Evolutionary conservation across 2,329 filamentous ascomycete genomes (phyloP).

Genomic region (Taxawa tesnikishii): DNA sequence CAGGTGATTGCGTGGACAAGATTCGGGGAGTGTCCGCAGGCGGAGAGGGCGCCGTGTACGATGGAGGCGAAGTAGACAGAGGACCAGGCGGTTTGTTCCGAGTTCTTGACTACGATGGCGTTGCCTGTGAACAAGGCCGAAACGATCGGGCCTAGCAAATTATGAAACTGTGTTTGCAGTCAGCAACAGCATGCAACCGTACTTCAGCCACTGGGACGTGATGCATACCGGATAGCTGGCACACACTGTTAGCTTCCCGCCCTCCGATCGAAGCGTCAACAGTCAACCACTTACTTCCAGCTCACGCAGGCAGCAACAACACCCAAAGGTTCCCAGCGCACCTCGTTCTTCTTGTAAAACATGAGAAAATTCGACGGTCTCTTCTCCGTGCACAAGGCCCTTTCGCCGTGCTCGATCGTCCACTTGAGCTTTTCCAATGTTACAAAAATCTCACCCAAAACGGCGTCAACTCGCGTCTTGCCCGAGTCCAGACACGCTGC

Average conservation of each 20-base stretch:
- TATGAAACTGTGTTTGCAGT: slow-evolving; percentile 55
- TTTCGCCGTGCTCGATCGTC: slow-evolving; percentile 85
- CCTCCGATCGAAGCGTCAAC: not conserved
- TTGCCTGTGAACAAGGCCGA: slow-evolving; percentile 86
- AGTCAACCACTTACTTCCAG: slow-evolving; percentile 63
- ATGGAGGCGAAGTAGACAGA: slow-evolving; percentile 71
- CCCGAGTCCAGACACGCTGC: slow-evolving; percentile 86
- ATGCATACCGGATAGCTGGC: slow-evolving; percentile 30
- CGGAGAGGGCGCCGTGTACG: slow-evolving; percentile 63
- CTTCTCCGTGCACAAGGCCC: slow-evolving; percentile 56
- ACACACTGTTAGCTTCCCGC: slow-evolving; percentile 1
- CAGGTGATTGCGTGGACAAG: slow-evolving; percentile 78
- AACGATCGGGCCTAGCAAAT: slow-evolving; percentile 82
- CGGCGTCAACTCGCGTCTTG: slow-evolving; percentile 91
- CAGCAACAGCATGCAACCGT: slow-evolving; percentile 1
- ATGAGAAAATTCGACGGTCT: slow-evolving; percentile 86
- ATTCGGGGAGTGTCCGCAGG: slow-evolving; percentile 70
- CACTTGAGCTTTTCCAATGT: slow-evolving; percentile 89
- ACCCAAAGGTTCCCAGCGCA: slow-evolving; percentile 82
- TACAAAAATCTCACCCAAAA: slow-evolving; percentile 87
- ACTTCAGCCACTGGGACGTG: not conserved
- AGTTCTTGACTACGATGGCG: slow-evolving; percentile 83
- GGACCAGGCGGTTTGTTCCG: slow-evolving; percentile 92
- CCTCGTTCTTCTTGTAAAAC: slow-evolving; percentile 87
- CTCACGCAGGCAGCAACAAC: slow-evolving; percentile 87